phyloP scores from a whole-genome alignment of 495 filamentous ascomycete species.

The Penicillium arizonense region DNA sequence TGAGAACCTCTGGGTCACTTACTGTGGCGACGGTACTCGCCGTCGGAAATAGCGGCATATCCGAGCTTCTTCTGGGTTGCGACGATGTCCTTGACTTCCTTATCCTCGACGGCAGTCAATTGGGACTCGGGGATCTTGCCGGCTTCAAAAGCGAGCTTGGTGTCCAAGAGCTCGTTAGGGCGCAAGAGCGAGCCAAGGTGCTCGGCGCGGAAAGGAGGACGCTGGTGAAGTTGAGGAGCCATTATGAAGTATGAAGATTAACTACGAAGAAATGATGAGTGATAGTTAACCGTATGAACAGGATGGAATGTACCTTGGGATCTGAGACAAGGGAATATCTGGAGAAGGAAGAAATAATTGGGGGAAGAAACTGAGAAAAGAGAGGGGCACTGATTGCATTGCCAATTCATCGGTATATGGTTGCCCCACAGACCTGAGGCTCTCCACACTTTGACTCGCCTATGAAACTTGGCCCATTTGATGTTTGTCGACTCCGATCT shows the following conservation, averaged over 20 bases:
- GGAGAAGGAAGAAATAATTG: background rate
- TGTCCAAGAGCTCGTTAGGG: slow-evolving; percentile 65
- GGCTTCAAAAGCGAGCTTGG: slow-evolving; percentile 56
- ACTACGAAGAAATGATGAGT: background rate
- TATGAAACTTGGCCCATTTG: background rate
- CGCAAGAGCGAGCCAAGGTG: slow-evolving; percentile 81
- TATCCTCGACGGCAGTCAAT: slow-evolving; percentile 56
- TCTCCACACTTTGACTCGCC: slow-evolving; percentile 2
- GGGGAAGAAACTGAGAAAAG: background rate
- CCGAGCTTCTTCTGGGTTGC: slow-evolving; percentile 65
- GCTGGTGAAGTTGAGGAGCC: slow-evolving; percentile 48
- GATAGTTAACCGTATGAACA: background rate
- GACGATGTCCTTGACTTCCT: slow-evolving; percentile 64
- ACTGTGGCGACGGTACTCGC: slow-evolving; percentile 72
- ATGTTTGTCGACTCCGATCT: background rate
- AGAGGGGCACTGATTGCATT: slow-evolving; percentile 19
- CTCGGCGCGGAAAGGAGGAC: slow-evolving; percentile 79
- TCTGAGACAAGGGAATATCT: background rate
- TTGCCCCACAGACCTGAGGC: slow-evolving; percentile 6
- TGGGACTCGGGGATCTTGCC: slow-evolving; percentile 37
- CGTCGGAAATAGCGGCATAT: slow-evolving; percentile 67
- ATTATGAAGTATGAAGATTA: slow-evolving; percentile 21
- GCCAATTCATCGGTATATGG: slow-evolving; percentile 8
- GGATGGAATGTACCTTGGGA: background rate
- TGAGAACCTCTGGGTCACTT: slow-evolving; percentile 13